Evolutionary conservation across 495 filamentous ascomycete genomes (phyloP), one percentile per base, ranked within the genome.

Genomic region (Zalerion maritima): DNA sequence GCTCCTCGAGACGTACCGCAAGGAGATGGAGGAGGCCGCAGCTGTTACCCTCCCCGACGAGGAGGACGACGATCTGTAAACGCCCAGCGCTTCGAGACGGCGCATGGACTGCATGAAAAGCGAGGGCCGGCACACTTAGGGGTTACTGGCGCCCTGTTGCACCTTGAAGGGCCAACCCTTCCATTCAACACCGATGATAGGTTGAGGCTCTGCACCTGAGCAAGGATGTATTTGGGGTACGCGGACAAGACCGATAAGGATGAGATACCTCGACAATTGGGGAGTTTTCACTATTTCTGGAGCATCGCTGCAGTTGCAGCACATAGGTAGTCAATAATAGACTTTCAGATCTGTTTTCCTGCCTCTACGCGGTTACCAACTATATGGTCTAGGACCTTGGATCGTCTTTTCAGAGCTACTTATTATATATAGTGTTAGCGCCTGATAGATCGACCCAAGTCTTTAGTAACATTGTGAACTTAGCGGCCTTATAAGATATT

Each of bases 21-120:
- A 73, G 53, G 89, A 99, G 69, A 92, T 99, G 81, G 54, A 70
- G 31, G 74, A 68, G 32, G 89, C 89, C 28, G 73, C 80, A 24
- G 37, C 69, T 14, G 68, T 76, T 73, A 86, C 91, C 42, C 79
- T 99, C 32, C 91, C 89, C 34, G 86, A 87, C 43, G 89, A 99
- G 70, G 87, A 94, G 39, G 86, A 94, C 42, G 70, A 81, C 37
- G 67, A 69, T 43, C 48, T 71, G 49, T 71, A 60, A 57, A 53
- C 35, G 21, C 8, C 21, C 8, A 23, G n/a, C n/a, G n/a, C n/a
- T n/a, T n/a, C n/a, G n/a, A n/a, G n/a, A n/a, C n/a, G n/a, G 40
- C 24, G 37, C 24, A 21, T 38, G 21, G 21, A 36, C 7, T 4
- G 31, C 29, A 39, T 25, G 21, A 12, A 15, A 14, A 35, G 9